Percentiles rank a stretch among this genome's conserved stretches.
Conservation (phyloP, 371 early-diverging fungal genomes). For the Agmasoma carcini region DNA sequence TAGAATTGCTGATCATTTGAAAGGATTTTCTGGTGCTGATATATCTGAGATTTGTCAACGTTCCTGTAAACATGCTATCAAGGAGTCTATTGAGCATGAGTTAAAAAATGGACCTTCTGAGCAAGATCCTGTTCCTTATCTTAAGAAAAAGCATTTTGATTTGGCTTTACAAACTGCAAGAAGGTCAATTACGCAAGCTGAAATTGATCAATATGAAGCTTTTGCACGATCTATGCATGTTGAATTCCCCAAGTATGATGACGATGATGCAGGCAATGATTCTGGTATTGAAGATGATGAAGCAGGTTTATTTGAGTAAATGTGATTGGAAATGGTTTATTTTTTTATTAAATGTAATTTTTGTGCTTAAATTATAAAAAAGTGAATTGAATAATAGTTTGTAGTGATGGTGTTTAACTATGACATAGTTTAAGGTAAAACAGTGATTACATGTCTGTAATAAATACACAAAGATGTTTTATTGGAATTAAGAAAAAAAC, state of each 20-base stretch:
- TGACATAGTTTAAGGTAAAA: too few relatives aligned
- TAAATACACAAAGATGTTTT: too few relatives aligned
- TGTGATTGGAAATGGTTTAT: too few relatives aligned
- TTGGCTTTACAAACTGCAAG: constrained; percentile 90
- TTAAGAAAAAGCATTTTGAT: constrained; percentile 82
- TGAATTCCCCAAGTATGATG: constrained; percentile 34
- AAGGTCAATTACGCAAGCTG: constrained; percentile 81
- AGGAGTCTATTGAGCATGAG: constrained; percentile 86
- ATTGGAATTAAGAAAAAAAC: too few relatives aligned
- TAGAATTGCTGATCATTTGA: constrained; percentile 70
- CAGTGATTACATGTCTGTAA: too few relatives aligned
- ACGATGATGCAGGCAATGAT: constrained; percentile 32
- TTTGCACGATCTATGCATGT: constrained; percentile 63
- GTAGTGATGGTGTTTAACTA: too few relatives aligned
- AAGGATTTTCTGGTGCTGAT: constrained; percentile 97
- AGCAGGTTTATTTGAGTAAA: not conserved
- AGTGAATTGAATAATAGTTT: too few relatives aligned
- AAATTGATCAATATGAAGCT: constrained; percentile 91
- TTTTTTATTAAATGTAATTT: too few relatives aligned
- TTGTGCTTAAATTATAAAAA: too few relatives aligned
- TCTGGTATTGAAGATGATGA: constrained; percentile 47
- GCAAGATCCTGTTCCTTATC: constrained; percentile 68
- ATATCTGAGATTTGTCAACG: constrained; percentile 97
- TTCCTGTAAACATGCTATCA: constrained; percentile 92
- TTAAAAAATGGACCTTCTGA: constrained; percentile 49